These are phyloP conservation scores for Prosopis cineraria DNA, from an alignment of 306 rosid genomes.

Conservation along the genomic window DNA sequence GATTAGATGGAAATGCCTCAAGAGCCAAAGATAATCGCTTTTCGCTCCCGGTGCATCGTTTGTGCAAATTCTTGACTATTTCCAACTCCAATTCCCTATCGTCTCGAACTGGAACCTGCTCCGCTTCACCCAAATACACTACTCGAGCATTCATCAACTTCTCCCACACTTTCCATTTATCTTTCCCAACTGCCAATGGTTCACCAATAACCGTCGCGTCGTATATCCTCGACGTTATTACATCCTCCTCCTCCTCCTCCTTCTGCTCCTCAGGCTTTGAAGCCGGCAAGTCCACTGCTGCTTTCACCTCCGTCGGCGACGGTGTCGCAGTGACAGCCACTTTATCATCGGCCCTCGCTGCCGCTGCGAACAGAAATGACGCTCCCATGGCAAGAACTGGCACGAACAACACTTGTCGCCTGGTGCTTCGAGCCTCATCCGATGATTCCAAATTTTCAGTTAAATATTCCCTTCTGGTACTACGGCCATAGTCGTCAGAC, in stretches of 20 bases:
- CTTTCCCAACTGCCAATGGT: constrained; percentile 89
- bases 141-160: constrained; percentile 86
- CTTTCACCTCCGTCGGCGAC: constrained; percentile 24
- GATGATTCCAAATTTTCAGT: neutral
- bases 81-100: constrained; percentile 91
- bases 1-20: constrained; percentile 76
- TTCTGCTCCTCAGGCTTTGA: constrained; percentile 43
- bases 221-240: constrained; percentile 75
- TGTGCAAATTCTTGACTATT: constrained; percentile 70
- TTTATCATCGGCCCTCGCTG: constrained; percentile 61
- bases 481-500: constrained; percentile 8
- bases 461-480: neutral
- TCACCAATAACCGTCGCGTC: constrained; percentile 91
- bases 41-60: constrained; percentile 58
- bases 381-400: constrained; percentile 72
- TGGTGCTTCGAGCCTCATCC: constrained; percentile 29
- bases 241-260: constrained; percentile 48
- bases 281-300: constrained; percentile 1
- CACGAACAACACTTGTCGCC: constrained; percentile 61
- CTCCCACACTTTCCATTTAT: constrained; percentile 87
- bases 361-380: constrained; percentile 57
- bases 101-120: constrained; percentile 87
- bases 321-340: constrained; percentile 25
- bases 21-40: constrained; percentile 72
- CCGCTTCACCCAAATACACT: constrained; percentile 91